phyloP scores from a whole-genome alignment of 1,139 yeast genomes.

The Blastobotrys elegans region DNA sequence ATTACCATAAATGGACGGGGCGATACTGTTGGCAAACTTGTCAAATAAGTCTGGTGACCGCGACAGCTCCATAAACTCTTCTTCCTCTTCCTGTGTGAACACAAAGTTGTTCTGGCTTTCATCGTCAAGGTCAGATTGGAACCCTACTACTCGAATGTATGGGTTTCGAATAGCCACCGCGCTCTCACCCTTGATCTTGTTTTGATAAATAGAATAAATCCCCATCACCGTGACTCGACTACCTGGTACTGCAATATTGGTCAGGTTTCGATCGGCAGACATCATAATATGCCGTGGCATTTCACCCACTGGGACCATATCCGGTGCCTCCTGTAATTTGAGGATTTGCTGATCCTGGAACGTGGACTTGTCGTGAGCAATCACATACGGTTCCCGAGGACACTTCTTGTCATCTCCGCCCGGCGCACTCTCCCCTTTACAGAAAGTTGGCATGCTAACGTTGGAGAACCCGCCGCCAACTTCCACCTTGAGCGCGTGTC shows the following conservation, averaged over 20 bases:
- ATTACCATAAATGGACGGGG: constrained; percentile 95
- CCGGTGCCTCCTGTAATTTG: constrained; percentile 93
- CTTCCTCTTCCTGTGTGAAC: constrained; percentile 93
- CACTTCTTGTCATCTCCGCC: constrained; percentile 58
- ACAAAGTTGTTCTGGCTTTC: constrained; percentile 59
- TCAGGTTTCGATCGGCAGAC: constrained; percentile 83
- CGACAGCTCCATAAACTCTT: constrained; percentile 75
- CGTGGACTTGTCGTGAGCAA: constrained; percentile 86
- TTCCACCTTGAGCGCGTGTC: constrained; percentile 65
- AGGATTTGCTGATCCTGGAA: constrained; percentile 93
- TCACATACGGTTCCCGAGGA: constrained; percentile 87
- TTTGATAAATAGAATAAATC: constrained; percentile 83
- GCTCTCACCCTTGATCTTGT: constrained; percentile 47
- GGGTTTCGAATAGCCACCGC: constrained; percentile 92
- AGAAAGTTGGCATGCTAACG: constrained; percentile 67
- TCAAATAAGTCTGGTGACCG: constrained; percentile 82
- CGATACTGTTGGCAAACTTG: constrained; percentile 80
- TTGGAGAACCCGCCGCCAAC: constrained; percentile 78
- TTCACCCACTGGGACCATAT: constrained; percentile 98
- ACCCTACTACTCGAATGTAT: constrained; percentile 79
- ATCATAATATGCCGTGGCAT: constrained; percentile 92
- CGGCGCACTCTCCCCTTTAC: constrained; percentile 44
- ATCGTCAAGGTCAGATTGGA: constrained; percentile 75
- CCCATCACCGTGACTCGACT: constrained; percentile 90
- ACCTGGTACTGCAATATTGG: constrained; percentile 92